Conservation (phyloP, 106 monocot genomes). For the Dioscorea zingiberensis region DNA sequence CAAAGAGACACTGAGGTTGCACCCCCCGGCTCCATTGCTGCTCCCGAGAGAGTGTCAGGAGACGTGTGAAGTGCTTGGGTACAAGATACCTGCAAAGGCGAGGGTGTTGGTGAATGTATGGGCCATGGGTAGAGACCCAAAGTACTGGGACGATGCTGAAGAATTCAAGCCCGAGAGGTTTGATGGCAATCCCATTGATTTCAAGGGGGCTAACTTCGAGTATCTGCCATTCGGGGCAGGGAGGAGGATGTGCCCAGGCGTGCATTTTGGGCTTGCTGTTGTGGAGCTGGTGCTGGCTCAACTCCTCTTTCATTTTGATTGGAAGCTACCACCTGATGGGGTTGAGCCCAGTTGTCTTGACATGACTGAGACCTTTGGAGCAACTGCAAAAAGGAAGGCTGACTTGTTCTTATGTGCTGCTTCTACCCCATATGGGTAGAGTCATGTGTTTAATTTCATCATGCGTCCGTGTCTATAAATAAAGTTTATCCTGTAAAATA, state of each 20-base stretch:
- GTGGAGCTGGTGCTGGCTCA: slow-evolving; percentile 11
- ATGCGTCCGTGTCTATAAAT: no score
- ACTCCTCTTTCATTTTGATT: slow-evolving; percentile 13
- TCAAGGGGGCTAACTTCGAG: slow-evolving; percentile 4
- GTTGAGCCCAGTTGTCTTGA: neutral
- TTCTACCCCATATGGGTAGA: no score
- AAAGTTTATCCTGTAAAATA: no score
- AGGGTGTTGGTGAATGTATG: slow-evolving; percentile 3
- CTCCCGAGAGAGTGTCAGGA: neutral
- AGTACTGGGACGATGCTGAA: slow-evolving; percentile 7
- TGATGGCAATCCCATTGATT: slow-evolving; percentile 3
- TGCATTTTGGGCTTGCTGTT: neutral
- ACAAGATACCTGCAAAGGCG: neutral
- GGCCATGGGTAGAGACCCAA: slow-evolving; percentile 13
- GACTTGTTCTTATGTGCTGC: neutral
- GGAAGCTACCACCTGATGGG: slow-evolving; percentile 5
- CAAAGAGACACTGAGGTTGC: slow-evolving; percentile 11
- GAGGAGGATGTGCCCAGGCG: slow-evolving; percentile 14
- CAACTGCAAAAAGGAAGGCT: neutral
- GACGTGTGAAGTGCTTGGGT: neutral
- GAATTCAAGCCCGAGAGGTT: slow-evolving; percentile 19
- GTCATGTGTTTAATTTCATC: no score
- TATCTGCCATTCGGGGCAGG: slow-evolving; percentile 13
- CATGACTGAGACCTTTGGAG: slow-evolving; percentile 5
- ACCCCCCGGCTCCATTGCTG: slow-evolving; percentile 5